Evolutionary conservation across 345 rosid genomes (phyloP).

Genomic region (Schrenkiella parvula): DNA sequence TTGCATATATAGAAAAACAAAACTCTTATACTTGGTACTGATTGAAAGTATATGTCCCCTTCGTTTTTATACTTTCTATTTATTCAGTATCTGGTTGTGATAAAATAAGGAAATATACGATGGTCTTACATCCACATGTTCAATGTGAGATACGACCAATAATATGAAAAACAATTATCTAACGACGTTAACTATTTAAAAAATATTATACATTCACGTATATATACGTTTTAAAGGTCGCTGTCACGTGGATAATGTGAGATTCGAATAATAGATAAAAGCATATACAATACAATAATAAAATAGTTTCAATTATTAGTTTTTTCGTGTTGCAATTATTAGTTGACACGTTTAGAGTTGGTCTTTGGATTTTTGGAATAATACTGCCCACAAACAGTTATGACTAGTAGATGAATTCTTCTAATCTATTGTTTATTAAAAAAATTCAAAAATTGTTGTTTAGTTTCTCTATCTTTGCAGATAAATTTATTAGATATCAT

Average conservation of each 20-base stretch:
- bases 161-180: neutral
- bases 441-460: neutral
- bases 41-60: neutral
- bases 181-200: neutral
- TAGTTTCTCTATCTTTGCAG: neutral
- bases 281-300: neutral
- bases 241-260: slow-evolving; percentile 10
- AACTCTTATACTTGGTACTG: neutral
- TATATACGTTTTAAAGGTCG: neutral
- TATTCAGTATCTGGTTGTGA: neutral
- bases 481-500: neutral
- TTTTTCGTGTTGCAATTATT: neutral
- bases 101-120: slow-evolving; percentile 1
- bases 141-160: slow-evolving; percentile 19
- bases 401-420: neutral
- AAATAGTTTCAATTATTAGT: neutral
- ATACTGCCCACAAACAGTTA: neutral
- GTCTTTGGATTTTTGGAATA: slow-evolving; percentile 11
- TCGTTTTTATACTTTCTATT: neutral
- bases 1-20: slow-evolving; percentile 8
- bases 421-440: neutral
- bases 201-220: neutral
- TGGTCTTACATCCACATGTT: slow-evolving; percentile 22
- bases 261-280: neutral
- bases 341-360: neutral